Evolutionary conservation across 768 basidiomycete genomes (phyloP), one percentile per base, ranked within the genome.

Genomic region (Dioszegia hungarica): DNA sequence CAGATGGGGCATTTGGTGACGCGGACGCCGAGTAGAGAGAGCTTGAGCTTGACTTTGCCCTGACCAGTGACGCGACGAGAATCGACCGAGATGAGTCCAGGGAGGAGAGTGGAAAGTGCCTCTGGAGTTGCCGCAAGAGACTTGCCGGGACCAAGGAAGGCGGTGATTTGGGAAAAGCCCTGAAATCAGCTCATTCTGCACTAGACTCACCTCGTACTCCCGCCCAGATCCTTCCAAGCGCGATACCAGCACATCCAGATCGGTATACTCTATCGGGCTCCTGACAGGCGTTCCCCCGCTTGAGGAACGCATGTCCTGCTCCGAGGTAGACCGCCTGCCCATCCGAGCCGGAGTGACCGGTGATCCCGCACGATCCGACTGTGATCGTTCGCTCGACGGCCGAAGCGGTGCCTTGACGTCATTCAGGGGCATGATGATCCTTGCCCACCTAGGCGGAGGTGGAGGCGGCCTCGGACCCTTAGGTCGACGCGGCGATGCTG

Each of bases 1-100:
- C 88, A 89, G 47, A 88, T 84, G 37, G 84, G 81, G 73, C 88
- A 90, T 66, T 82, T 82, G 60, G 85, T 83, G 31, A 89, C 86
- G 0, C 79, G 66, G 14, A 81, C 78, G 36, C 85, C 88, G 19
- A 87, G 76, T 47, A 89, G 70, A 8, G 80, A 78, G 46, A 88
- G 74, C 77, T 88, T 89, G 41, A 87, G 65, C 77, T 88, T 89
- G 52, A 84, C 79, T 39, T 84, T 84, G 5, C 87, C 87, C 64
- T 86, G 82, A 61, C 78, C 78, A 45, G 82, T 82, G 45, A 80
- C 79, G 22, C 87, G 81, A 50, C 82, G 79, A 20, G 85, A 81
- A 72, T 81, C 77, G 14, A 87, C 78, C 60, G 83, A 82, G 65
- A 88, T 72, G 1, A 61, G 58, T 1, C 64, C 76, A 6, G 72